Percentiles rank a stretch among this genome's conserved stretches.
Evolutionary conservation across 306 rosid species (phyloP).

Genomic region (Carpinus fangiana): DNA sequence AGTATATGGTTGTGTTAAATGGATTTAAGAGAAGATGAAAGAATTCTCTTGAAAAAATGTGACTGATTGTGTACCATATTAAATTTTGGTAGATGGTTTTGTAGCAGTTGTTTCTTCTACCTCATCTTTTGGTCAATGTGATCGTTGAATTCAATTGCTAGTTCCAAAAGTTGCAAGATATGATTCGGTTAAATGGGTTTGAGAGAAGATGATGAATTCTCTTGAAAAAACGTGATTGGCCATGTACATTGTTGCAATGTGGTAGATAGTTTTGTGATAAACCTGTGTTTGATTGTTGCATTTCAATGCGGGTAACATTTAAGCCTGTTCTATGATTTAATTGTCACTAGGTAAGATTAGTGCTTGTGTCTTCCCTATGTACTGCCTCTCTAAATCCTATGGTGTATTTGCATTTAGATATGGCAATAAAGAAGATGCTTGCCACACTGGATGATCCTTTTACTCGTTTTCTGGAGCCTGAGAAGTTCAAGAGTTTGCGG

Average conservation of each 20-base stretch:
- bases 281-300: background rate
- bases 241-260: background rate
- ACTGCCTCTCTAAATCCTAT: slow-evolving; percentile 19
- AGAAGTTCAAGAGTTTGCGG: slow-evolving; percentile 83
- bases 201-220: background rate
- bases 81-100: background rate
- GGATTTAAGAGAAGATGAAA: background rate
- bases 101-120: background rate
- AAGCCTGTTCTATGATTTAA: background rate
- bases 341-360: slow-evolving; percentile 16
- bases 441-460: slow-evolving; percentile 92
- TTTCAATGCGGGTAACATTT: background rate
- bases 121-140: background rate
- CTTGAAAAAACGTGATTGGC: background rate
- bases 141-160: background rate
- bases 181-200: background rate
- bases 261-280: background rate
- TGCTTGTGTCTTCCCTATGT: slow-evolving; percentile 10
- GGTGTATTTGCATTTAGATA: slow-evolving; percentile 50
- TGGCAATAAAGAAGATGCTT: slow-evolving; percentile 92
- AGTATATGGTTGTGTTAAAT: background rate
- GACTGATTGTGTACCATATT: background rate
- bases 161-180: background rate
- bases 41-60: background rate
- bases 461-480: slow-evolving; percentile 94